Evolutionary conservation across 805 yeast species (phyloP).

Genomic region (Sugiyamaella chiloensis): DNA sequence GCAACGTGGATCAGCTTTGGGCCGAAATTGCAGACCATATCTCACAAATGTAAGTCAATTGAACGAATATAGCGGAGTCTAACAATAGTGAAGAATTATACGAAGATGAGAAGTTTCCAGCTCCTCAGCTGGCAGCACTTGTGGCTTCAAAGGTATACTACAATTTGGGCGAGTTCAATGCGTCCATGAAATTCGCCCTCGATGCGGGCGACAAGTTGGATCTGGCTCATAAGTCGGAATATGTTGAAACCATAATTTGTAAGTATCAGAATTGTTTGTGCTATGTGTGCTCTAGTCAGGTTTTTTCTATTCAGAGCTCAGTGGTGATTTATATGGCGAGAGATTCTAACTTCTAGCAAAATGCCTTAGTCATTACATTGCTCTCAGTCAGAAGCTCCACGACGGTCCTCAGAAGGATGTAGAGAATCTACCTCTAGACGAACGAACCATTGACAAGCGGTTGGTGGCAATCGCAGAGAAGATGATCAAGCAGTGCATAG

Average conservation of each 20-base stretch:
- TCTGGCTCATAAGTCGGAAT: conserved; percentile 73
- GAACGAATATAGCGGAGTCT: no score
- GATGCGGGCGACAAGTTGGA: conserved; percentile 80
- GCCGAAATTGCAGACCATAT: conserved; percentile 93
- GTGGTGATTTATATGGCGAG: no score
- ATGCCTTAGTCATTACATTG: conserved; percentile 80
- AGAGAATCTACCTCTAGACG: conserved; percentile 19
- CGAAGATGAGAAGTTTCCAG: conserved; percentile 76
- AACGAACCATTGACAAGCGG: conserved; percentile 50
- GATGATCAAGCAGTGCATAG: conserved; percentile 80
- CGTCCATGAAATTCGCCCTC: conserved; percentile 84
- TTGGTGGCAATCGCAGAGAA: conserved; percentile 71
- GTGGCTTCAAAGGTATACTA: conserved; percentile 87
- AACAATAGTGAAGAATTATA: conserved; percentile 65
- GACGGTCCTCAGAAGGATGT: conserved; percentile 36
- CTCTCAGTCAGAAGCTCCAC: conserved; percentile 51
- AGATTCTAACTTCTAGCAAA: conserved; percentile 36
- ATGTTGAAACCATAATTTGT: conserved; percentile 88
- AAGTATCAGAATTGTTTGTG: not conserved
- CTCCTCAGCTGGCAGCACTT: conserved; percentile 82
- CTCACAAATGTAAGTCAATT: conserved; percentile 57
- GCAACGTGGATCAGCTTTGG: conserved; percentile 88
- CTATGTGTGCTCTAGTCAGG: not conserved
- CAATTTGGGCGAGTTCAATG: conserved; percentile 89
- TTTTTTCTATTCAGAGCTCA: no score